Percentiles rank a stretch among this genome's conserved stretches.
Evolutionary conservation across 148 eudicot species (phyloP).

Genomic region (Vaccinium vitisidaea): DNA sequence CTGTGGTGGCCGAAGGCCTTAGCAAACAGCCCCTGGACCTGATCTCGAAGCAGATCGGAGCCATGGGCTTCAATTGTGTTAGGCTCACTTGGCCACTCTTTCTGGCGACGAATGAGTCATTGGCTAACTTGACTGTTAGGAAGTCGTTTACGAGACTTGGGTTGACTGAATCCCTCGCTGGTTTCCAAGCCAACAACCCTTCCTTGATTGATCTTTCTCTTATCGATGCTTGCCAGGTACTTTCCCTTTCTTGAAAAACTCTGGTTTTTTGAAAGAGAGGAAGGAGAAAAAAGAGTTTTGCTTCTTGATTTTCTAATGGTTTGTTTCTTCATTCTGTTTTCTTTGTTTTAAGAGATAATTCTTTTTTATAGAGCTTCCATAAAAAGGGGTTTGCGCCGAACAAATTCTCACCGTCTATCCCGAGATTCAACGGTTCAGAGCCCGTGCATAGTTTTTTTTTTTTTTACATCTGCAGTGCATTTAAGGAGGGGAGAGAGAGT

Average conservation of each 20-base stretch:
- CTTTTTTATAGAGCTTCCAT: no score
- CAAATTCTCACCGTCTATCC: rapidly evolving
- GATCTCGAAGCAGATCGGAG: conserved; percentile 40
- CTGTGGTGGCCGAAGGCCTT: conserved; percentile 75
- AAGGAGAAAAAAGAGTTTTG: not conserved
- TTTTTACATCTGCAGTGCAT: no score
- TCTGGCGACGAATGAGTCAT: conserved; percentile 53
- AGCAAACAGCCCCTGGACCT: conserved; percentile 60
- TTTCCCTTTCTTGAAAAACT: not conserved
- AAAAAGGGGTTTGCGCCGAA: no score
- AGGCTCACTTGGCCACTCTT: conserved; percentile 86
- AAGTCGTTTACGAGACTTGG: conserved; percentile 55
- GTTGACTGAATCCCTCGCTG: conserved; percentile 41
- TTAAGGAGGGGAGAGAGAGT: no score
- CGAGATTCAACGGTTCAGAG: no score
- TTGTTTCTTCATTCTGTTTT: not conserved
- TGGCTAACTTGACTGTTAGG: conserved; percentile 53
- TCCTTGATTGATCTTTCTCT: conserved; percentile 61
- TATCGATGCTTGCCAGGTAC: conserved; percentile 70
- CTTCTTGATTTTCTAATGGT: not conserved
- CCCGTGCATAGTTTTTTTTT: no score
- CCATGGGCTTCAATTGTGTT: conserved; percentile 86
- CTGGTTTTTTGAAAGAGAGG: not conserved
- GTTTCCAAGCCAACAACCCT: conserved; percentile 67
- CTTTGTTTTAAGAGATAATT: no score